These are phyloP conservation scores for Eleusine indica DNA, from an alignment of 176 grass and related monocot species.

Conservation along the genomic window DNA sequence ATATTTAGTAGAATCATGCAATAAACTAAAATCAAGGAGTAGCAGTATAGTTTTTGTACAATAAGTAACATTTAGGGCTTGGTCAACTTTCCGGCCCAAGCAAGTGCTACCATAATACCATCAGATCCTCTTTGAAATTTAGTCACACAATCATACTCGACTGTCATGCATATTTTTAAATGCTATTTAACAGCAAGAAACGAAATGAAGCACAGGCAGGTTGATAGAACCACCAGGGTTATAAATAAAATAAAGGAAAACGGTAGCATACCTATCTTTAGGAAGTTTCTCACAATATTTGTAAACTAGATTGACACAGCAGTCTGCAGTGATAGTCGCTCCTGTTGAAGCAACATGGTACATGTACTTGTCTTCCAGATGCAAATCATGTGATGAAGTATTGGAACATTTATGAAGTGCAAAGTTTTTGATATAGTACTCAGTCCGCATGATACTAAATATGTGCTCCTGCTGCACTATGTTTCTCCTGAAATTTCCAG, in stretches of 20 bases:
- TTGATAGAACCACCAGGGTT: slow-evolving; percentile 7
- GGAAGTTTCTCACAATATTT: slow-evolving; percentile 90
- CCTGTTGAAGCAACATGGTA: slow-evolving; percentile 84
- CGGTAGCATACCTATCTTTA: slow-evolving; percentile 64
- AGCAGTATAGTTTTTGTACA: slow-evolving; percentile 11
- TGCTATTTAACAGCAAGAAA: background rate
- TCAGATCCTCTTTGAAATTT: slow-evolving; percentile 14
- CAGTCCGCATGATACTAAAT: slow-evolving; percentile 75
- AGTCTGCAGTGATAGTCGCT: slow-evolving; percentile 71
- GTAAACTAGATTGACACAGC: slow-evolving; percentile 66
- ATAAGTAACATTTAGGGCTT: slow-evolving; percentile 13
- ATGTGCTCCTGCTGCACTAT: slow-evolving; percentile 66
- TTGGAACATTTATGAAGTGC: slow-evolving; percentile 49
- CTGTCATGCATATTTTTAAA: slow-evolving; percentile 13
- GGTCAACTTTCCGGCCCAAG: slow-evolving; percentile 21
- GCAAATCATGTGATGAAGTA: slow-evolving; percentile 34
- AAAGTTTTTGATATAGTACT: slow-evolving; percentile 66
- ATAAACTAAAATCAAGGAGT: slow-evolving; percentile 17
- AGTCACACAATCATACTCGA: background rate
- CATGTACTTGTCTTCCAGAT: slow-evolving; percentile 48
- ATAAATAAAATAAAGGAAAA: background rate
- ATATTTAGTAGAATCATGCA: slow-evolving; percentile 18
- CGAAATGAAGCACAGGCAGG: slow-evolving; percentile 2
- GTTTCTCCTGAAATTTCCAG: slow-evolving; percentile 67
- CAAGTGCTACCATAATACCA: slow-evolving; percentile 14